Conservation (phyloP, 2,329 filamentous ascomycete species). For the Ceratocystis destructans region DNA sequence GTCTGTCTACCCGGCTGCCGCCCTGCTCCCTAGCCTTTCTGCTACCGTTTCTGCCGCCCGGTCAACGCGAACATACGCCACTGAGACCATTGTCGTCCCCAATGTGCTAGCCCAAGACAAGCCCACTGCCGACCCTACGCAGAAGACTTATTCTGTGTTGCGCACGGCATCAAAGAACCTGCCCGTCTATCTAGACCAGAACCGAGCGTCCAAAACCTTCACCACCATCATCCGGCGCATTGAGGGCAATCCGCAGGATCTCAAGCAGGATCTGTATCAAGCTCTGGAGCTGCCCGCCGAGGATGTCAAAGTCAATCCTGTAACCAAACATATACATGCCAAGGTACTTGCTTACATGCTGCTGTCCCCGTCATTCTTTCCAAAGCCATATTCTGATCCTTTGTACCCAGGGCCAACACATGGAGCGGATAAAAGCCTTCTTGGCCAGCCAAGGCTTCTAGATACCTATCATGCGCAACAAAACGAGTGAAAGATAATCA, state of each 20-base stretch:
- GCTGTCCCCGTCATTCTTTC: background rate
- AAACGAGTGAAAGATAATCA: background rate
- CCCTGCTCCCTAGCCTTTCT: slow-evolving; percentile 11
- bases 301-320: slow-evolving; percentile 39
- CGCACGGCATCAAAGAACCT: slow-evolving; percentile 59
- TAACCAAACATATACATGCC: slow-evolving; percentile 62
- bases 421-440: slow-evolving; percentile 22
- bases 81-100: slow-evolving; percentile 20
- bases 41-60: background rate
- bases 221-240: slow-evolving; percentile 66
- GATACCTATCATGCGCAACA: background rate
- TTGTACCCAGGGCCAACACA: slow-evolving; percentile 10
- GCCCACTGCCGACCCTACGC: slow-evolving; percentile 26
- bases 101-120: slow-evolving; percentile 17
- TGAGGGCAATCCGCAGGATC: slow-evolving; percentile 52
- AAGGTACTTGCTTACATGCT: slow-evolving; percentile 37
- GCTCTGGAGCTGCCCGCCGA: slow-evolving; percentile 44
- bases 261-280: slow-evolving; percentile 50
- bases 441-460: slow-evolving; percentile 28
- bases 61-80: slow-evolving; percentile 19
- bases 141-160: slow-evolving; percentile 50
- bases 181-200: slow-evolving; percentile 64
- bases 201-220: slow-evolving; percentile 57
- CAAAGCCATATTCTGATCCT: background rate
- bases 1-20: slow-evolving; percentile 4